Percentiles rank a stretch among this genome's conserved stretches.
These are phyloP conservation scores for Metarhizium rileyi DNA, from an alignment of 2,329 filamentous ascomycete species.

Conservation along the genomic window DNA sequence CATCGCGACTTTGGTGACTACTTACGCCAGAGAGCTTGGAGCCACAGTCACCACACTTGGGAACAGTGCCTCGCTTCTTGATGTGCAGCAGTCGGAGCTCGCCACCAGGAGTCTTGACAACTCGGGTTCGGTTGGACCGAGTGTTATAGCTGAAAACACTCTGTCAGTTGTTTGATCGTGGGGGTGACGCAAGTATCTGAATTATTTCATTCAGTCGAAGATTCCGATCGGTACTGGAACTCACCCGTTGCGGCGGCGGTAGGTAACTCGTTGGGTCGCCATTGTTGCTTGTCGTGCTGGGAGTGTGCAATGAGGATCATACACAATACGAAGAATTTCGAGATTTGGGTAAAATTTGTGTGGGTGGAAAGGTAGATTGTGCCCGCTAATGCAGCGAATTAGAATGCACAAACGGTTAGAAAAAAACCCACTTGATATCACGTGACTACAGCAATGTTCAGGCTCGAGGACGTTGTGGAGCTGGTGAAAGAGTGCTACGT, in stretches of 20 bases:
- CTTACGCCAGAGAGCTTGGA: constrained; percentile 96
- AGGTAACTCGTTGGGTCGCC: constrained; percentile 50
- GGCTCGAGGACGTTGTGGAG: background rate
- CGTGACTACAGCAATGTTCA: background rate
- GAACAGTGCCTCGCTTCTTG: constrained; percentile 97
- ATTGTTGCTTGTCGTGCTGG: constrained; percentile 42
- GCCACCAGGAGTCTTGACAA: constrained; percentile 94
- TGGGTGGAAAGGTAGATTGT: constrained; percentile 27
- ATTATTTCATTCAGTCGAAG: too few species aligned
- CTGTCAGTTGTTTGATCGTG: constrained; percentile 15
- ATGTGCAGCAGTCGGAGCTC: constrained; percentile 94
- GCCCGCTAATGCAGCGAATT: constrained; percentile 30
- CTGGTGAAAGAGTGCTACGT: background rate
- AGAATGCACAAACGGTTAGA: constrained; percentile 9
- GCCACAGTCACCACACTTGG: constrained; percentile 99
- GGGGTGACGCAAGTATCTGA: background rate
- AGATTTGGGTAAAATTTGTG: constrained; percentile 34
- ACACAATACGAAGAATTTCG: constrained; percentile 28
- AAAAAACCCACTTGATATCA: background rate
- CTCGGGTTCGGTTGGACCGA: constrained; percentile 89
- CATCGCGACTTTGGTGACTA: constrained; percentile 27
- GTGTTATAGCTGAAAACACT: constrained; percentile 79
- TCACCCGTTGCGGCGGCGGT: constrained; percentile 75
- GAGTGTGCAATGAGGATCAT: constrained; percentile 26
- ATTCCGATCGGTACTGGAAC: constrained; percentile 26